phyloP scores from a whole-genome alignment of 116 monocot species.

The Dioscorea cayenensis region DNA sequence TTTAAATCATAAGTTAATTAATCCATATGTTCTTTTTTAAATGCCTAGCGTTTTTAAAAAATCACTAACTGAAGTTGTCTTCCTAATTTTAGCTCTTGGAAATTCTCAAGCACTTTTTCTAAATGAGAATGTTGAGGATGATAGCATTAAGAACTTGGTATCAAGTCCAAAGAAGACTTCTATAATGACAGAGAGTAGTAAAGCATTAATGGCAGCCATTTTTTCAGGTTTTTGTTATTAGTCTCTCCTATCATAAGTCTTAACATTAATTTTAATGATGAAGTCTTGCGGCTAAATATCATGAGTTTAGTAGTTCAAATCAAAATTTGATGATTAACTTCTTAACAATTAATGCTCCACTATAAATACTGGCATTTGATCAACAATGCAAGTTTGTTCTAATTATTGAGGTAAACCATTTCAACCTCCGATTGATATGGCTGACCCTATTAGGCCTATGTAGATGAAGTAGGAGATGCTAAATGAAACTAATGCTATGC shows the following conservation, averaged over 20 bases:
- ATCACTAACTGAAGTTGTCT: not conserved
- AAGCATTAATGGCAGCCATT: not conserved
- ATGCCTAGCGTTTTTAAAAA: not conserved
- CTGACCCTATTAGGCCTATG: too few species aligned
- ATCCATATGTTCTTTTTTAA: not conserved
- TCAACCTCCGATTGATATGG: too few species aligned
- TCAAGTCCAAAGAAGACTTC: slow-evolving; percentile 4
- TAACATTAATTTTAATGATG: not conserved
- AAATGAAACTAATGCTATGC: not conserved
- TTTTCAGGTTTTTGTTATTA: slow-evolving; percentile 6
- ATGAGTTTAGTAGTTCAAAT: not conserved
- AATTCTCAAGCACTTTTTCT: slow-evolving; percentile 26
- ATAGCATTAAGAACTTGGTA: not conserved
- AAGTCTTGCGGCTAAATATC: not conserved
- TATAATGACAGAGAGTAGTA: slow-evolving; percentile 5
- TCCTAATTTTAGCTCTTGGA: slow-evolving; percentile 30
- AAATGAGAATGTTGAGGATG: slow-evolving; percentile 23
- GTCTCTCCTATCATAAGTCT: not conserved
- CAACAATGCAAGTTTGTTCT: not conserved
- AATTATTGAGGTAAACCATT: too few species aligned
- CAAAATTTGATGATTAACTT: not conserved
- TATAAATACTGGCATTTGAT: not conserved
- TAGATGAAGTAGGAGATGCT: too few species aligned
- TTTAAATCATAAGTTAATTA: slow-evolving; percentile 60
- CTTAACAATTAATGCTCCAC: not conserved